Conservation (phyloP, 2,329 filamentous ascomycete species). For the Ophiostoma fasciatum region DNA sequence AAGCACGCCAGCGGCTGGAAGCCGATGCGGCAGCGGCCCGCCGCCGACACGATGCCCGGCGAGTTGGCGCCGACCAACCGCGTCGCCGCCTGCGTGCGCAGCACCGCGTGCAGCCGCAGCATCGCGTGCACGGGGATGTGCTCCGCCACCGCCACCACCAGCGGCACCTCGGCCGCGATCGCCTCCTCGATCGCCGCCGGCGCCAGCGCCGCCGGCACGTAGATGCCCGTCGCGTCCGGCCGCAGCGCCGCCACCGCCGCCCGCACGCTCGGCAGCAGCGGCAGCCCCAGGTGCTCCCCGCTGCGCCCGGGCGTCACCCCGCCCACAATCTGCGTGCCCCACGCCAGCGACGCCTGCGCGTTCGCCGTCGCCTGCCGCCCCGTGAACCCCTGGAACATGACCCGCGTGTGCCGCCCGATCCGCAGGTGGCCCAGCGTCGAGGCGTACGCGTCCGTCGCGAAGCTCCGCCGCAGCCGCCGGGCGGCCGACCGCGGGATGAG, state of each 20-base stretch:
- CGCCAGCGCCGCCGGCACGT: slow-evolving; percentile 63
- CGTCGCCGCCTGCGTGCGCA: slow-evolving; percentile 56
- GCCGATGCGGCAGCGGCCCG: slow-evolving; percentile 59
- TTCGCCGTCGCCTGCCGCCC: slow-evolving; percentile 52
- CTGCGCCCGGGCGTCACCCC: slow-evolving; percentile 51
- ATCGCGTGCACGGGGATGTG: slow-evolving; percentile 69
- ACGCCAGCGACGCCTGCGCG: slow-evolving; percentile 59
- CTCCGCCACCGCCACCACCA: slow-evolving; percentile 67
- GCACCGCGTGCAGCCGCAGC: slow-evolving; percentile 52
- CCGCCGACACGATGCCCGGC: slow-evolving; percentile 63
- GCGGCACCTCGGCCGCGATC: slow-evolving; percentile 62
- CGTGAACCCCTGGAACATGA: slow-evolving; percentile 29
- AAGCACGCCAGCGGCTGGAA: slow-evolving; percentile 68
- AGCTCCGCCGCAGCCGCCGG: no score
- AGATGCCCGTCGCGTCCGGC: slow-evolving; percentile 66
- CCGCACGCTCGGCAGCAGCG: slow-evolving; percentile 53
- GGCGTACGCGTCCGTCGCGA: slow-evolving; percentile 19
- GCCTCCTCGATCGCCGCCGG: slow-evolving; percentile 63
- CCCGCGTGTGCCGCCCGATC: slow-evolving; percentile 24
- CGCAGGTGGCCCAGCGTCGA: slow-evolving; percentile 22
- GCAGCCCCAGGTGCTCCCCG: slow-evolving; percentile 48
- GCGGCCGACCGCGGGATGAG: no score
- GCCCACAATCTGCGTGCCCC: slow-evolving; percentile 68
- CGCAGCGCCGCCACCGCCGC: slow-evolving; percentile 54
- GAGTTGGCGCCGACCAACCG: slow-evolving; percentile 69